Evolutionary conservation across 768 basidiomycete species (phyloP).

Genomic region (Suillus decipiens): DNA sequence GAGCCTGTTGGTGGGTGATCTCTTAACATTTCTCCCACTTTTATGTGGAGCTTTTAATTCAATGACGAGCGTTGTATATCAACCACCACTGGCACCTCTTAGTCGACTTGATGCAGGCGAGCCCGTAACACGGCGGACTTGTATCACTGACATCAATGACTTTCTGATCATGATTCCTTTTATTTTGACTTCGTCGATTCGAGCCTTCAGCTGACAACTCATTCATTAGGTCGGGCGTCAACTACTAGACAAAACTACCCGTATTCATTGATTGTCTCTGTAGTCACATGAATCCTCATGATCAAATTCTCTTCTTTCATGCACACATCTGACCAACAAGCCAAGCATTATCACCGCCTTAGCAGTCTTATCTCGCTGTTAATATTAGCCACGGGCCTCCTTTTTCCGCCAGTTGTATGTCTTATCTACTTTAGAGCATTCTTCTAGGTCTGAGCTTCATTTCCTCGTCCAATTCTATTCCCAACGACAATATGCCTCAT

Average conservation of each 20-base stretch:
- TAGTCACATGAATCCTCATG: background rate
- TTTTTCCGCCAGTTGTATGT: slow-evolving; percentile 1
- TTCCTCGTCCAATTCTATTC: background rate
- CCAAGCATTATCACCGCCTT: background rate
- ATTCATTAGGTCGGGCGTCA: background rate
- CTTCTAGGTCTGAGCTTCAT: background rate
- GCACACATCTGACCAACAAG: background rate
- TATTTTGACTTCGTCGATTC: background rate
- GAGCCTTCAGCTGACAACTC: slow-evolving; percentile 20
- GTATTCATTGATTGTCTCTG: background rate
- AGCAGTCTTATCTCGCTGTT: slow-evolving; percentile 1
- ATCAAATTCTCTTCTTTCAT: background rate
- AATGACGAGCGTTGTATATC: slow-evolving; percentile 84
- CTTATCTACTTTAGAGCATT: slow-evolving; percentile 1
- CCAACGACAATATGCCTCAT: slow-evolving; percentile 7
- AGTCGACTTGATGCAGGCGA: slow-evolving; percentile 68
- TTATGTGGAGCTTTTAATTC: slow-evolving; percentile 28
- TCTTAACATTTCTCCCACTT: background rate
- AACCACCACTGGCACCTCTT: slow-evolving; percentile 87
- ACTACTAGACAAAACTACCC: background rate
- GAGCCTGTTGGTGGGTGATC: background rate
- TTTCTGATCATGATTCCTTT: slow-evolving; percentile 41
- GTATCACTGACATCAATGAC: slow-evolving; percentile 80
- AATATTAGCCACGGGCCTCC: slow-evolving; percentile 1
- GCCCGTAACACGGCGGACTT: slow-evolving; percentile 37